phyloP scores from a whole-genome alignment of 805 yeast genomes.

The Yarrowia bubula region DNA sequence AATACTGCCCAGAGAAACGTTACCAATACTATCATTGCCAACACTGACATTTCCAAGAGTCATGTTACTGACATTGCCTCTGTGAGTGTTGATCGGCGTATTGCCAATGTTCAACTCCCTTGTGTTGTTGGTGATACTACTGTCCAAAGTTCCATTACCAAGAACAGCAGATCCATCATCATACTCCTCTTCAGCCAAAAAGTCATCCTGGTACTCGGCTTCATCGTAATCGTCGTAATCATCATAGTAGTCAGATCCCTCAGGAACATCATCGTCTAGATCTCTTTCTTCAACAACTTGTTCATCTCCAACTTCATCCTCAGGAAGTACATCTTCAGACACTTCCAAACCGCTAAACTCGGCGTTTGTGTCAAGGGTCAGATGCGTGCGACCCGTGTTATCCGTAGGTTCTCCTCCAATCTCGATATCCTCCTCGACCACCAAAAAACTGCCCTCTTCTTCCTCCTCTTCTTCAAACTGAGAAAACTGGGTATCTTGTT shows the following conservation, averaged over 20 bases:
- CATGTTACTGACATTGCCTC: slow-evolving; percentile 11
- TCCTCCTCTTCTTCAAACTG: slow-evolving; percentile 27
- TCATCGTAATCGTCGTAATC: slow-evolving; percentile 17
- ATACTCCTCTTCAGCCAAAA: slow-evolving; percentile 23
- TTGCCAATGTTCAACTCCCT: slow-evolving; percentile 9
- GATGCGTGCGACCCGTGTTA: slow-evolving; percentile 8
- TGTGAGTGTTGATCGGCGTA: neutral
- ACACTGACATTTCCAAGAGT: slow-evolving; percentile 19
- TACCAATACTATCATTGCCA: slow-evolving; percentile 22
- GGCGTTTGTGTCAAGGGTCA: slow-evolving; percentile 3
- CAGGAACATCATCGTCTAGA: slow-evolving; percentile 34
- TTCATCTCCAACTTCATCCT: neutral
- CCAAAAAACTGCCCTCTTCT: slow-evolving; percentile 30
- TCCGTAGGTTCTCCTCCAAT: slow-evolving; percentile 24
- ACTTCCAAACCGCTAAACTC: slow-evolving; percentile 20
- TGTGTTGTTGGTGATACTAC: slow-evolving; percentile 1
- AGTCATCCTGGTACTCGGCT: slow-evolving; percentile 19
- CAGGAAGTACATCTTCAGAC: neutral
- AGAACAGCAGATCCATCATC: neutral
- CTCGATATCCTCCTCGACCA: slow-evolving; percentile 32
- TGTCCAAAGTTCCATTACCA: neutral
- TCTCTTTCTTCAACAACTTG: slow-evolving; percentile 26
- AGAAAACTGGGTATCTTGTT: slow-evolving; percentile 25
- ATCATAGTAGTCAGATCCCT: slow-evolving; percentile 25
- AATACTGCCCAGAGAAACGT: slow-evolving; percentile 10